Percentiles rank a stretch among this genome's conserved stretches.
phyloP scores from a whole-genome alignment of 2,329 filamentous ascomycete species.

The Diaporthe velutina region DNA sequence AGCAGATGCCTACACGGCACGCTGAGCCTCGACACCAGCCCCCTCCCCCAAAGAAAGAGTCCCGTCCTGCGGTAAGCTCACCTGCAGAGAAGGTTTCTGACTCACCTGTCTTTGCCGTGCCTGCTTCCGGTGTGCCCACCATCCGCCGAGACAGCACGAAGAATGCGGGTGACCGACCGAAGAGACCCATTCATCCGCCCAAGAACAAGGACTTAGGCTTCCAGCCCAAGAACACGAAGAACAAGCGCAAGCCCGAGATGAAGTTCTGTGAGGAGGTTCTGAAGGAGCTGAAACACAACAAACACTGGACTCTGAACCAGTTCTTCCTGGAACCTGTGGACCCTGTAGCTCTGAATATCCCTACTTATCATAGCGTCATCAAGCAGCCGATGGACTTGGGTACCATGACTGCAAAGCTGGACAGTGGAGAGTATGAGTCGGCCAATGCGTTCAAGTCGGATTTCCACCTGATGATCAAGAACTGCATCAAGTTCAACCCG shows the following conservation, averaged over 20 bases:
- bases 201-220: conserved; percentile 94
- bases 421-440: conserved; percentile 81
- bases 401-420: conserved; percentile 84
- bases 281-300: conserved; percentile 80
- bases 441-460: conserved; percentile 90
- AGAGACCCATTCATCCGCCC: conserved; percentile 92
- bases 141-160: conserved; percentile 89
- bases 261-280: conserved; percentile 90
- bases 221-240: conserved; percentile 84
- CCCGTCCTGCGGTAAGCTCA: conserved; percentile 47
- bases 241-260: conserved; percentile 92
- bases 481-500: conserved; percentile 92
- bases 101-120: conserved; percentile 74
- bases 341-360: conserved; percentile 92
- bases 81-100: conserved; percentile 51
- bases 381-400: conserved; percentile 97
- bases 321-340: conserved; percentile 90
- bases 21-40: conserved; percentile 57
- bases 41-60: conserved; percentile 49
- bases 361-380: conserved; percentile 91
- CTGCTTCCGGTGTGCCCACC: conserved; percentile 81
- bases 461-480: conserved; percentile 85
- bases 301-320: conserved; percentile 75
- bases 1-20: conserved; percentile 60
- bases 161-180: conserved; percentile 82